Evolutionary conservation across 768 basidiomycete genomes (phyloP), one percentile per base, ranked within the genome.

Genomic region (Pleurotus eryngii): DNA sequence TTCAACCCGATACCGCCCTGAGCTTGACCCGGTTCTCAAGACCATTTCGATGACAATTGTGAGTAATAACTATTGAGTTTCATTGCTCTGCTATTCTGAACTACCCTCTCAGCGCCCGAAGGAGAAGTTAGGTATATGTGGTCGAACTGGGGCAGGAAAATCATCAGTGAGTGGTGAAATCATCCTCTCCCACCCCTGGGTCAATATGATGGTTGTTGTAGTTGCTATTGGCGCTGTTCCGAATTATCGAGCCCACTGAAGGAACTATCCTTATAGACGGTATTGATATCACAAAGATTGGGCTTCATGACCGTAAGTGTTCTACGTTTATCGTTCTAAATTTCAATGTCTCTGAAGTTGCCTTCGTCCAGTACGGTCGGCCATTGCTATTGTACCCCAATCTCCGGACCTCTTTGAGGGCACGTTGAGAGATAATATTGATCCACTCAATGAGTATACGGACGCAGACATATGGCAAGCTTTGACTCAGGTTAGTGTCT

Each of bases 71-170:
- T 11, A 38, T 54, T 5, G 14, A 30, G 27, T 20, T 48, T 49
- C 27, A 35, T 38, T 38, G 45, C 45, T 55, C n/a, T 20, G 1
- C 20, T 20, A 20, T 20, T 20, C 20, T 20, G 49, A n/a, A 38
- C n/a, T 49, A 9, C 9, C 30, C 30, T 35, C 11, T 11, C 9
- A 90, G 88, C 76, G 83, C 63, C 76, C 89, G 0, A 83, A 80
- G 46, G 90, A 95, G 68, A 96, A 95, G 70, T 83, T 96, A 46
- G 96, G 96, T n/a, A 85, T 97, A 4, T 83, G 87, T 68, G 91
- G 90, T 3, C 71, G 90, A 59, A 96, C 95, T 4, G 95, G 91
- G 17, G 80, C 87, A 67, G 81, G 89, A 59, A 90, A 90, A 71
- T 89, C 87, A 38, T 86, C 89, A 1, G 87, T 89, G 61, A 60